phyloP scores from a whole-genome alignment of 2,329 filamentous ascomycete species.

The Drechslerella coelobrocha region DNA sequence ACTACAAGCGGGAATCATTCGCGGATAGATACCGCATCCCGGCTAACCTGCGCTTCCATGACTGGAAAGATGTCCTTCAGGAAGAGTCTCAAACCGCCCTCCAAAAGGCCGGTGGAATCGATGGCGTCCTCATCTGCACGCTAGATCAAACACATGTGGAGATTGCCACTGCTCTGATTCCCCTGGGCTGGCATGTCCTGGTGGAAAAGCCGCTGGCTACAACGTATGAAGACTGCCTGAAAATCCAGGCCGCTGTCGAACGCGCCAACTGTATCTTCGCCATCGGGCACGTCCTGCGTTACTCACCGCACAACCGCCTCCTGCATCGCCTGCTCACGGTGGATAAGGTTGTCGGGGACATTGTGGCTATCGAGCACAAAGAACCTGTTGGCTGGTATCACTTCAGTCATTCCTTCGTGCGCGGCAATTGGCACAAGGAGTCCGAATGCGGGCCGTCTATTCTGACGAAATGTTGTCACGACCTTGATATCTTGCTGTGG shows the following conservation, averaged over 20 bases:
- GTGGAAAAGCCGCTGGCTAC: conserved; percentile 94
- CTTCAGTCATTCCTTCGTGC: conserved; percentile 87
- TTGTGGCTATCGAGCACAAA: conserved; percentile 85
- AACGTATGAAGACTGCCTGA: conserved; percentile 75
- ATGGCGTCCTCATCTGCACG: conserved; percentile 74
- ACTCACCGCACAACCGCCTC: conserved; percentile 89
- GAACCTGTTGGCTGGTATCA: conserved; percentile 98
- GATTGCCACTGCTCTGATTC: conserved; percentile 69
- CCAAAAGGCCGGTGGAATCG: conserved; percentile 58
- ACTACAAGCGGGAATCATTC: conserved; percentile 76
- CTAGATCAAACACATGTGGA: conserved; percentile 87
- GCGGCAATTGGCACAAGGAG: conserved; percentile 89
- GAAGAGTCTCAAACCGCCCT: conserved; percentile 57
- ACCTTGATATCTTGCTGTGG: conserved; percentile 93
- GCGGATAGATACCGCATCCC: conserved; percentile 66
- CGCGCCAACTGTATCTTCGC: conserved; percentile 70
- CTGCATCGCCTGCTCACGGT: conserved; percentile 78
- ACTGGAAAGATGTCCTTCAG: conserved; percentile 76
- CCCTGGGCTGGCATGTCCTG: conserved; percentile 78
- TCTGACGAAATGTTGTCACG: conserved; percentile 94
- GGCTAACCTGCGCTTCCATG: conserved; percentile 72
- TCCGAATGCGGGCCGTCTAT: conserved; percentile 78
- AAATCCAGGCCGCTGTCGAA: conserved; percentile 49
- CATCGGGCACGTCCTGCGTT: conserved; percentile 90
- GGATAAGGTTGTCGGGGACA: conserved; percentile 78